phyloP scores from a whole-genome alignment of 495 filamentous ascomycete species.

The Hyaloscypha hepaticicola region DNA sequence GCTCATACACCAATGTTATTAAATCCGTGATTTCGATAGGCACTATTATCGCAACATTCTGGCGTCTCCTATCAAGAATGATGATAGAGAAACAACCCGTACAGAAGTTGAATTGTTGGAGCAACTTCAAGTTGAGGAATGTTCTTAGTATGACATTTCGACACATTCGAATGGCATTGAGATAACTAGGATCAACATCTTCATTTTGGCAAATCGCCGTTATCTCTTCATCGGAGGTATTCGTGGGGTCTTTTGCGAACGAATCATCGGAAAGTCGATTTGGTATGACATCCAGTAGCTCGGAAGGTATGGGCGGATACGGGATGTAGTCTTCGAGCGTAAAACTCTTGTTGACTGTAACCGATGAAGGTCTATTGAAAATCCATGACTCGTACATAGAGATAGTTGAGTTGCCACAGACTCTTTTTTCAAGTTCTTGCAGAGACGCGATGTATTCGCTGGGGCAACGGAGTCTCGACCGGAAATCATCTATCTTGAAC shows the following conservation, averaged over 20 bases:
- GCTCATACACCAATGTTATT: not conserved
- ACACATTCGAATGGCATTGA: not conserved
- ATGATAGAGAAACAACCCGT: not conserved
- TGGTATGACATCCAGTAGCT: conserved; percentile 7
- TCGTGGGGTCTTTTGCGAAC: conserved; percentile 8
- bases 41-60: not conserved
- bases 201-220: not conserved
- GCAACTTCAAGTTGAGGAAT: not conserved
- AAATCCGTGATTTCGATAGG: not conserved
- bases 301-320: conserved; percentile 9
- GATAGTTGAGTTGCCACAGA: conserved; percentile 3
- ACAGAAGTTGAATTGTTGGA: not conserved
- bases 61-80: not conserved
- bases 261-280: conserved; percentile 12
- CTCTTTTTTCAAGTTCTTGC: conserved; percentile 7
- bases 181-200: not conserved
- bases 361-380: not conserved
- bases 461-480: conserved; percentile 4
- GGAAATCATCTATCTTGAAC: not conserved
- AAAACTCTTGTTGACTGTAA: not conserved
- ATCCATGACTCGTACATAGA: not conserved
- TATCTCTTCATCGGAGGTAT: conserved; percentile 15
- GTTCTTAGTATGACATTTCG: not conserved
- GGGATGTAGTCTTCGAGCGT: not conserved
- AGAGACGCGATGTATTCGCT: conserved; percentile 2